phyloP scores from a whole-genome alignment of 2,329 filamentous ascomycete species.

The Neoscytalidium dimidiatum region DNA sequence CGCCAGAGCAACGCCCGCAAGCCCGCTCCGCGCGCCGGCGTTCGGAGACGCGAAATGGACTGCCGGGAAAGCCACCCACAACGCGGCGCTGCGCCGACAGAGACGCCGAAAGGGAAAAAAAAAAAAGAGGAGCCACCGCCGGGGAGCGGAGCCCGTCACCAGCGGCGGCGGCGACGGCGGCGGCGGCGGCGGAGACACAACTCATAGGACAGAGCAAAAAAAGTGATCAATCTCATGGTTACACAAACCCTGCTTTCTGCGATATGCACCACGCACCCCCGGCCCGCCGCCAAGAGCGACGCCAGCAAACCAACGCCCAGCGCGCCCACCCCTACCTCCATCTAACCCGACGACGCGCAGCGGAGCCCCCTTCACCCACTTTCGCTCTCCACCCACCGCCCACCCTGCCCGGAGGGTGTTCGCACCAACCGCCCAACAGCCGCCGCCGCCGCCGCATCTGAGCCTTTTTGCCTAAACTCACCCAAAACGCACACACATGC shows the following conservation, averaged over 20 bases:
- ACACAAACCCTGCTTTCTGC: constrained; percentile 15
- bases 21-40: constrained; percentile 12
- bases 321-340: not conserved
- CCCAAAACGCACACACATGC: not conserved
- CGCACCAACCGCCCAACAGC: not conserved
- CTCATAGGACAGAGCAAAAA: not conserved
- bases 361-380: too few relatives aligned
- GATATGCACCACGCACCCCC: constrained; percentile 6
- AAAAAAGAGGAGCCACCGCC: not conserved
- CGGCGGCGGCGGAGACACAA: not conserved
- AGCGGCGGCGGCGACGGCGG: not conserved
- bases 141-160: not conserved
- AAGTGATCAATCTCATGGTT: constrained; percentile 17
- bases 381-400: not conserved
- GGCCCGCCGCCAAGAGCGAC: not conserved
- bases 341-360: constrained; percentile 5
- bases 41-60: not conserved
- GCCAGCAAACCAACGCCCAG: not conserved
- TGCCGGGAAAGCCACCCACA: not conserved
- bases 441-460: not conserved
- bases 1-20: constrained; percentile 1
- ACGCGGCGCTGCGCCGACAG: not conserved
- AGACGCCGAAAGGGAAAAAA: not conserved
- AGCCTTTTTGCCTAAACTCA: constrained; percentile 8
- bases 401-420: not conserved